Conservation (phyloP, 225 moss, liverwort and hornwort genomes). For the Pleurozium schreberi region DNA sequence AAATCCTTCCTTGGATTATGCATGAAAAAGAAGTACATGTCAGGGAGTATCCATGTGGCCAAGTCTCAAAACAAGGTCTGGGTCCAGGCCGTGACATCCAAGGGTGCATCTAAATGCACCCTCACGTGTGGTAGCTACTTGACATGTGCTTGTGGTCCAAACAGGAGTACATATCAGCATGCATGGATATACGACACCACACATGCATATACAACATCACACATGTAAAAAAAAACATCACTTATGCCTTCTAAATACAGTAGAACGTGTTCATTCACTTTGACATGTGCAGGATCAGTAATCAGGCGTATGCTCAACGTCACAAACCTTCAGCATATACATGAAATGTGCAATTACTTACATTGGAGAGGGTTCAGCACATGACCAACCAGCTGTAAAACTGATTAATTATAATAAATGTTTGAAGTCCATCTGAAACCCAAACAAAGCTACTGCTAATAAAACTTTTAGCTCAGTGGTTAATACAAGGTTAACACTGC, state of each 20-base stretch:
- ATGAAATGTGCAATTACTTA: not conserved
- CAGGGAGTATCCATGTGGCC: not conserved
- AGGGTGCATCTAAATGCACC: not conserved
- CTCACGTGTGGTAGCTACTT: not conserved
- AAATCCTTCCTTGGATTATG: not conserved
- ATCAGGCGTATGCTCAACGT: not conserved
- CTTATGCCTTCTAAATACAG: not conserved
- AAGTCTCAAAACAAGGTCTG: not conserved
- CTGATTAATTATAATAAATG: not conserved
- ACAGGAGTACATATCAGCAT: not conserved
- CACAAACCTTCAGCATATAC: not conserved
- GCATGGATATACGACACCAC: not conserved
- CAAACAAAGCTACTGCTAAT: not conserved
- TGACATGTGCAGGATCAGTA: not conserved
- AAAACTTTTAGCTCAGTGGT: not conserved
- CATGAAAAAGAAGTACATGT: not conserved
- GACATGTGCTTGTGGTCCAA: not conserved
- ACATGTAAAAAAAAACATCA: too few species aligned
- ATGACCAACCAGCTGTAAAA: not conserved
- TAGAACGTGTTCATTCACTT: not conserved
- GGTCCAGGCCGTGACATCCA: fast-evolving
- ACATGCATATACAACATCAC: not conserved
- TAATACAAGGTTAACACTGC: not conserved
- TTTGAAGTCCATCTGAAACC: not conserved
- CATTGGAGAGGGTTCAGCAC: not conserved